These are phyloP conservation scores for slime mould (Dictyostelium discoideum) DNA, from an alignment of 78 protist genomes.

Conservation along the genomic window DNA sequence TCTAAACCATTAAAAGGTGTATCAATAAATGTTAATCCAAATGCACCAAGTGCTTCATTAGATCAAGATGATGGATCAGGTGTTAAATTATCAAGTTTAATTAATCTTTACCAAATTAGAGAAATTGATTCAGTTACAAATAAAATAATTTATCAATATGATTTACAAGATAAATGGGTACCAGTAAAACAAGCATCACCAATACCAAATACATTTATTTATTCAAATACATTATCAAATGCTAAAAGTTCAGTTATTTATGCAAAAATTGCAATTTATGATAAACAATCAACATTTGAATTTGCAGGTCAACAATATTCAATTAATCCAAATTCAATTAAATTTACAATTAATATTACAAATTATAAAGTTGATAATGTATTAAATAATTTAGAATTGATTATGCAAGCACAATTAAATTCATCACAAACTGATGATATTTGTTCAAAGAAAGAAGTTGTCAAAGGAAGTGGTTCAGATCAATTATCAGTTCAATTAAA, in stretches of 20 bases:
- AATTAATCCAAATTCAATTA: background rate
- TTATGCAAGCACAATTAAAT: background rate
- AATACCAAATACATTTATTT: background rate
- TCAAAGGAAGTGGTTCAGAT: background rate
- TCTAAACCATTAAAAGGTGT: constrained; percentile 19
- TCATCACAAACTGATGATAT: background rate
- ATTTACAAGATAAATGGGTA: background rate
- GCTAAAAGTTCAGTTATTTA: background rate
- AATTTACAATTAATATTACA: background rate
- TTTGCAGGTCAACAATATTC: background rate
- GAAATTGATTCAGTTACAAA: background rate
- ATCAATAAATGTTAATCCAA: background rate
- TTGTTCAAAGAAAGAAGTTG: background rate
- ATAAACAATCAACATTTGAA: background rate
- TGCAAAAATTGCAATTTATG: background rate
- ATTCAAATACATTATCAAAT: background rate
- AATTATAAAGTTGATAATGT: background rate
- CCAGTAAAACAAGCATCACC: background rate
- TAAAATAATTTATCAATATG: background rate
- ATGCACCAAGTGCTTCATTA: background rate
- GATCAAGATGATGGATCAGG: background rate
- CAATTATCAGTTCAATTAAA: background rate
- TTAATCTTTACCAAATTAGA: background rate
- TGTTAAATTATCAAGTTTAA: background rate
- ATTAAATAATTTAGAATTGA: background rate